Evolutionary conservation across 768 basidiomycete genomes (phyloP), one percentile per base, ranked within the genome.

Genomic region (Tulasnella sp.): DNA sequence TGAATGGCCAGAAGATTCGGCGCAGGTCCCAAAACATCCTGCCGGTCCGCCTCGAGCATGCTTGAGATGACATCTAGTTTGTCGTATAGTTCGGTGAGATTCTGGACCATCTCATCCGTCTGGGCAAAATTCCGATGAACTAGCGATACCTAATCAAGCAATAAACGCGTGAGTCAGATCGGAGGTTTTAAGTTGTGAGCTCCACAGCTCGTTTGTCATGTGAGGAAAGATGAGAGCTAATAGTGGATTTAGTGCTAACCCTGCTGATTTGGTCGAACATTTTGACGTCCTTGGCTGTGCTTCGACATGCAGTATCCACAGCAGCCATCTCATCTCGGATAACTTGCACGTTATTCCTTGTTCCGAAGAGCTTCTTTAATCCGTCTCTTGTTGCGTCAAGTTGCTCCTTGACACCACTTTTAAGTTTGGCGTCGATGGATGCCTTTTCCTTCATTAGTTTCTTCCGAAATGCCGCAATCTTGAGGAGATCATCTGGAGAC

Each of bases 371-470:
- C 80, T 91, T 93, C 81, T 91, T 87, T 75, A 97, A 87, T 0
- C 96, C 96, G 71, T 96, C 92, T 71, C 94, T 85, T 9, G 96
- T 98, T 0, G 93, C 89, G 80, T 94, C 91, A 25, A 99, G 86
- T 82, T 99, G 97, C 77, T 96, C 93, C 82, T 93, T 94, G 79
- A 97, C 95, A 12, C 95, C 94, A 75, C 88, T 91, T 81, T 95
- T 92, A 68, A 99, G 89, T 80, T 95, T 88, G 3, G 91, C 90
- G 81, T 97, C 94, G 77, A 99, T 93, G 11, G 94, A 93, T 0
- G 94, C 90, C 83, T 97, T 97, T 83, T 99, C 97, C 83, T 98
- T 98, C 83, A 96, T 91, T 64, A 98, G 88, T 81, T 96, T 96
- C 86, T 96, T 97, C 78, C 94, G 89, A 81, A 94, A 94, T 0